Percentiles rank a stretch among this genome's conserved stretches.
phyloP scores from a whole-genome alignment of 169 alveolate species.

The Plasmodium malariae region DNA sequence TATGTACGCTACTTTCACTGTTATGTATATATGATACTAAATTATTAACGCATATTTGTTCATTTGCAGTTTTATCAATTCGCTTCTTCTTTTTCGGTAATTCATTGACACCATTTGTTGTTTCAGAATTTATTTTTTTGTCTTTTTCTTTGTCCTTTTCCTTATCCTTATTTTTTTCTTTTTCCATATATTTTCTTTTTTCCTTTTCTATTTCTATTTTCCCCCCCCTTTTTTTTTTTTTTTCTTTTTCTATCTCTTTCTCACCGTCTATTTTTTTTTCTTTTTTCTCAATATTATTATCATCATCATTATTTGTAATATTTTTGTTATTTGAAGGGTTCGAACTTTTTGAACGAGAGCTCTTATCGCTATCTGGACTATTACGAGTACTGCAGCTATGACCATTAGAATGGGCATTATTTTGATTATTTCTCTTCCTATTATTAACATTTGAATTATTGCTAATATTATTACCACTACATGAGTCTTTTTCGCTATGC shows the following conservation, averaged over 20 bases:
- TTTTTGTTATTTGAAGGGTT: not conserved
- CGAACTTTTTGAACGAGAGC: not conserved
- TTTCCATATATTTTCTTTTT: too few species aligned
- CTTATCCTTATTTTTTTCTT: too few species aligned
- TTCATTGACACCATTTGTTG: not conserved
- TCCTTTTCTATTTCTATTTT: too few species aligned
- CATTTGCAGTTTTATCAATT: conserved; percentile 5
- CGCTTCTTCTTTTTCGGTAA: not conserved
- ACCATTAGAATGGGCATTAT: too few species aligned
- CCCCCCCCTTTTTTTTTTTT: not conserved
- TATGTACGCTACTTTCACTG: not conserved
- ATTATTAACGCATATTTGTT: conserved; percentile 18
- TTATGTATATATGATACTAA: conserved; percentile 31
- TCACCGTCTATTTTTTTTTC: not conserved
- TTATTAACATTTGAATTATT: too few species aligned
- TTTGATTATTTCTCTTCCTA: too few species aligned
- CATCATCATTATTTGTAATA: not conserved
- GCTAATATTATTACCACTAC: too few species aligned
- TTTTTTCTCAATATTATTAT: not conserved
- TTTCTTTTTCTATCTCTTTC: not conserved
- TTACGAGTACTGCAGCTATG: not conserved
- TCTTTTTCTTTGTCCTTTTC: not conserved
- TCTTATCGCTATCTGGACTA: too few species aligned
- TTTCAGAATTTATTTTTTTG: not conserved
- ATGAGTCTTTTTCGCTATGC: too few species aligned